These are phyloP conservation scores for Suhomyces taliae DNA, from an alignment of 1,139 yeast species.

Conservation along the genomic window DNA sequence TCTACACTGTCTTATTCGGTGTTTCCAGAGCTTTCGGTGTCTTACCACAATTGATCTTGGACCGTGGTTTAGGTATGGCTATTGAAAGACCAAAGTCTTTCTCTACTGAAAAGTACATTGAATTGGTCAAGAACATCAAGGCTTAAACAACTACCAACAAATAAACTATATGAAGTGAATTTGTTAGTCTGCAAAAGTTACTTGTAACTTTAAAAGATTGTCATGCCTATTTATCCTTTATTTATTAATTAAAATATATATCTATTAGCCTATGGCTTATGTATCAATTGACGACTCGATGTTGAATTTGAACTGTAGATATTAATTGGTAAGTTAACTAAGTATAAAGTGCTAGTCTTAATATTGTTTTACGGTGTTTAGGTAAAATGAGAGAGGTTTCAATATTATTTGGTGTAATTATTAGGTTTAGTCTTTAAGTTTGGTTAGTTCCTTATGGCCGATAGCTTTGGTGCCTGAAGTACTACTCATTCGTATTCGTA, in stretches of 20 bases:
- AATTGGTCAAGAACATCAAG: constrained; percentile 54
- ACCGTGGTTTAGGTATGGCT: constrained; percentile 92
- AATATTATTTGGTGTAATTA: no score
- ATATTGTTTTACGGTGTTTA: no score
- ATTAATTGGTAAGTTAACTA: no score
- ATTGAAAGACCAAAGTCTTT: constrained; percentile 98
- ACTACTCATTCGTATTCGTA: no score
- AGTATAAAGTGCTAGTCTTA: no score
- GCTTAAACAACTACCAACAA: constrained; percentile 15
- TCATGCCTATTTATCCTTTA: constrained; percentile 11
- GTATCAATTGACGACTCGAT: constrained; percentile 12
- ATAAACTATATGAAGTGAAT: background rate
- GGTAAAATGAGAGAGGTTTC: no score
- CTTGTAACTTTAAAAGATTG: constrained; percentile 3
- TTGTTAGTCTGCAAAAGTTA: background rate
- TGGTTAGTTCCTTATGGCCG: no score
- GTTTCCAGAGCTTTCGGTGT: constrained; percentile 98
- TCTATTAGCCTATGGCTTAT: constrained; percentile 12
- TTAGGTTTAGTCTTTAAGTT: no score
- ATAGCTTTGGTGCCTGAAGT: no score
- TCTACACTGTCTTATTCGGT: constrained; percentile 98
- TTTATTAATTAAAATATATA: constrained; percentile 14
- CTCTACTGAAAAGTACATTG: constrained; percentile 71
- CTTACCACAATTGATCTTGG: constrained; percentile 93
- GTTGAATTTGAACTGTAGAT: background rate